Base-by-base conservation (phyloP, 257 asterid genomes). In the Solanum lignicaule region DNA sequence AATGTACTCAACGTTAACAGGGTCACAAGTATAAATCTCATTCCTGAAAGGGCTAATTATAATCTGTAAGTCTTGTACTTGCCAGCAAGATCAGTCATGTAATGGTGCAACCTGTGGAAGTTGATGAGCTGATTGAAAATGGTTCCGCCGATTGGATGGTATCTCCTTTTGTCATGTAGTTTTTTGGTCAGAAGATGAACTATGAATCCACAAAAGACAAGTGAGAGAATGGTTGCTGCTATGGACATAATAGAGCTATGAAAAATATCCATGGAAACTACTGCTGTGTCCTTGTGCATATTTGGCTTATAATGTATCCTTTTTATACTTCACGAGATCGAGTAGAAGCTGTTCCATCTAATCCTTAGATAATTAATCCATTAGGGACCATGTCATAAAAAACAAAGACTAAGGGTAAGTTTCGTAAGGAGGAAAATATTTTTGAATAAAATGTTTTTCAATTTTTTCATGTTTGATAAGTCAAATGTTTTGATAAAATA, bases 131-230 rank as follows among this genome's bases (percentile, higher is more conserved):
- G 95, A 85, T 95, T 88, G 31, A 94, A 43, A 3, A 89, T 68
- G 23, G 98, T 94, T 35, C 97, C 96, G 9, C 90, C 95, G 16
- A 95, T 89, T 35, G 98, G 98, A 90, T 91, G 98, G 87, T 91
- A 91, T 74, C 86, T 91, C 90, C 86, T 90, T 68, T 83, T 88
- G 20, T 90, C 89, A 38, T 87, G 79, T 52, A 25, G 27, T 33
- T 85, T 36, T 85, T 4, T 38, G 39, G 41, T 10, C 38, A 15
- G 31, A 39, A 85, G 18, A 13, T 25, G 65, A 29, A 66, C 41
- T 33, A 68, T 15, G 66, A 38, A n/a, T 38, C 74, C 55, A 43
- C 83, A 83, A n/a, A 92, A 2, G 84, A 89, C 14, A n/a, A 90
- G 10, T 66, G 68, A 85, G 2, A 92, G 9, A 41, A 91, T 20